Percentiles rank a stretch among this genome's conserved stretches.
Conservation (phyloP, 768 basidiomycete genomes). For the Leccinellum rugosiceps region DNA sequence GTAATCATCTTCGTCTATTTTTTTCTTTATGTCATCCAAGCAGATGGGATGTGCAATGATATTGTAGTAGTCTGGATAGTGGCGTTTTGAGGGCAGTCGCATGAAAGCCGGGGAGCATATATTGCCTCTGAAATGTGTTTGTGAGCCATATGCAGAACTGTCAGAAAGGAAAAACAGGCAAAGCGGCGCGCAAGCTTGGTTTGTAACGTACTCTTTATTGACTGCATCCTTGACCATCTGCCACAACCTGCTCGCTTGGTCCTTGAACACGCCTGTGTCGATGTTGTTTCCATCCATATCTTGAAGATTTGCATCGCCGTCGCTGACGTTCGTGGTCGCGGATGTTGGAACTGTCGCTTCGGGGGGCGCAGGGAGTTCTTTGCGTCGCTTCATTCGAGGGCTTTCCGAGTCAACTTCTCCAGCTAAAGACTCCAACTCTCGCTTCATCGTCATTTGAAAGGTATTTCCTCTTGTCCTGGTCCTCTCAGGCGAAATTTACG, state of each 20-base stretch:
- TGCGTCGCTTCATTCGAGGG: conserved; percentile 52
- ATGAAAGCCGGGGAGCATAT: conserved; percentile 63
- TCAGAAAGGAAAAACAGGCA: conserved; percentile 43
- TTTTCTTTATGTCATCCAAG: conserved; percentile 84
- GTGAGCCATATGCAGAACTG: conserved; percentile 31
- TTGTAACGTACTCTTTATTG: conserved; percentile 81
- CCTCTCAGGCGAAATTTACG: conserved; percentile 27
- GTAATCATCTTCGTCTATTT: conserved; percentile 60
- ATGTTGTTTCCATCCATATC: conserved; percentile 21
- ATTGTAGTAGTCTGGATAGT: conserved; percentile 84
- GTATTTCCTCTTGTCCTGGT: conserved; percentile 9
- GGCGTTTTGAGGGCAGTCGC: conserved; percentile 64
- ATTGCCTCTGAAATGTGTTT: conserved; percentile 51
- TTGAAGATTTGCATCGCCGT: conserved; percentile 19
- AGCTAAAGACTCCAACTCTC: conserved; percentile 43
- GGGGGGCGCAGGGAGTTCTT: conserved; percentile 36
- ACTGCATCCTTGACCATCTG: conserved; percentile 77
- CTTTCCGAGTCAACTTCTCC: conserved; percentile 41
- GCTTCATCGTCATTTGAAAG: conserved; percentile 44
- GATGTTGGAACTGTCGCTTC: conserved; percentile 41
- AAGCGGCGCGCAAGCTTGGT: conserved; percentile 36
- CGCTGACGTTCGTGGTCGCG: conserved; percentile 30
- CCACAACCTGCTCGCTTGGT: conserved; percentile 71
- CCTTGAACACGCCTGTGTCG: conserved; percentile 44
- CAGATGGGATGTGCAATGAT: conserved; percentile 81